Conservation (phyloP, 306 rosid species). For the Luffa aegyptiaca region DNA sequence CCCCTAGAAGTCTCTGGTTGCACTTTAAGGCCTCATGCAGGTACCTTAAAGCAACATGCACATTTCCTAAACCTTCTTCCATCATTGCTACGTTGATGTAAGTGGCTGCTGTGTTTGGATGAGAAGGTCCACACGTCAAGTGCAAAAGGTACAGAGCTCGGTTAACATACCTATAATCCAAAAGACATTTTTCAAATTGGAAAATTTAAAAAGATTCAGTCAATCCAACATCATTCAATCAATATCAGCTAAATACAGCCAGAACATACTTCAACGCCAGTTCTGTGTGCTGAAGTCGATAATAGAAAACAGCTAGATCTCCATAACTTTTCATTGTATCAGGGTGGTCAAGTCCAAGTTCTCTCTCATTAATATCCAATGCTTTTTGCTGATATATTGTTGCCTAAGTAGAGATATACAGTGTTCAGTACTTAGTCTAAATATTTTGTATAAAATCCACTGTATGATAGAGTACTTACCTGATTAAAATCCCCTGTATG, state of each 20-base stretch:
- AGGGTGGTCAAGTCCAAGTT: constrained; percentile 99
- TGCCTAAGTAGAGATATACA: constrained; percentile 35
- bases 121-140: constrained; percentile 95
- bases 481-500: constrained; percentile 99
- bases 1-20: constrained; percentile 90
- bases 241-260: not conserved
- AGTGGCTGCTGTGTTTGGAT: constrained; percentile 99
- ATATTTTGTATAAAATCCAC: not conserved
- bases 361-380: constrained; percentile 92
- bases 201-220: not conserved
- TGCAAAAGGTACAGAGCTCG: constrained; percentile 94
- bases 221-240: not conserved
- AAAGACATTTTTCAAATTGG: not conserved
- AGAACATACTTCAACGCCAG: constrained; percentile 80
- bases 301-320: constrained; percentile 96
- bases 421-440: not conserved
- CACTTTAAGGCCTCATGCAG: constrained; percentile 98
- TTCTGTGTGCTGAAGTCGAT: constrained; percentile 96
- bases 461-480: constrained; percentile 16
- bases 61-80: constrained; percentile 99
- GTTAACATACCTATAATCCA: constrained; percentile 64
- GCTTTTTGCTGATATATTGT: constrained; percentile 98
- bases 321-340: constrained; percentile 99
- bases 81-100: constrained; percentile 98
- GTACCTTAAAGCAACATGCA: constrained; percentile 90